Conservation (phyloP, 208 protist genomes). For the Borovskyia barvae region DNA sequence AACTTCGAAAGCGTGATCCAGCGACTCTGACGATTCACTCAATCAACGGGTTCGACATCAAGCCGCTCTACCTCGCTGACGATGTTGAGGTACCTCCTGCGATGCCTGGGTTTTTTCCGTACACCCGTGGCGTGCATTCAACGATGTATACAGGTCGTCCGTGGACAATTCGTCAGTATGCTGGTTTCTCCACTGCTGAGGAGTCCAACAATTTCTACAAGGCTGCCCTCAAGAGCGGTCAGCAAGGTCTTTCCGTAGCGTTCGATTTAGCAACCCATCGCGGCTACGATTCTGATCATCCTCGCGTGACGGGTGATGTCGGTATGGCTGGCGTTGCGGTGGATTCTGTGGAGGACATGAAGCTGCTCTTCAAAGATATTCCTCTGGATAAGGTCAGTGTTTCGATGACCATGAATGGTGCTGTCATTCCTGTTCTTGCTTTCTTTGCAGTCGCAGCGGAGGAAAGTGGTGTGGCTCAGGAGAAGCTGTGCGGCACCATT, state of each 20-base stretch:
- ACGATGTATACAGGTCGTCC: conserved; percentile 94
- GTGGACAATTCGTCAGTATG: conserved; percentile 97
- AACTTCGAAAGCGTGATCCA: conserved; percentile 68
- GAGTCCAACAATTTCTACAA: conserved; percentile 97
- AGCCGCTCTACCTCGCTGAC: conserved; percentile 85
- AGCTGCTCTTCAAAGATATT: conserved; percentile 91
- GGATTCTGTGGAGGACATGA: conserved; percentile 89
- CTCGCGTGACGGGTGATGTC: conserved; percentile 92
- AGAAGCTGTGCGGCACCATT: conserved; percentile 93
- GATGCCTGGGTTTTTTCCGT: conserved; percentile 89
- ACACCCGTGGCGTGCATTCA: conserved; percentile 92
- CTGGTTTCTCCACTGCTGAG: conserved; percentile 93
- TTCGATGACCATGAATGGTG: conserved; percentile 98
- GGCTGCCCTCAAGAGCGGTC: conserved; percentile 84
- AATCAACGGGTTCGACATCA: conserved; percentile 83
- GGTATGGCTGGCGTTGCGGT: conserved; percentile 97
- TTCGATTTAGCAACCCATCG: conserved; percentile 97
- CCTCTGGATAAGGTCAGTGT: conserved; percentile 94
- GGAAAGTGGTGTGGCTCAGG: conserved; percentile 87
- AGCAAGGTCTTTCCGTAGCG: conserved; percentile 94
- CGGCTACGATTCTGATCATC: conserved; percentile 96
- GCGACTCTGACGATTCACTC: conserved; percentile 44
- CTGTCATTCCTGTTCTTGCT: conserved; percentile 93
- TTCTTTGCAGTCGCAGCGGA: conserved; percentile 96
- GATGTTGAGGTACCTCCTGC: conserved; percentile 20